phyloP scores from a whole-genome alignment of 805 yeast genomes.

The Teunomyces kruisii region DNA sequence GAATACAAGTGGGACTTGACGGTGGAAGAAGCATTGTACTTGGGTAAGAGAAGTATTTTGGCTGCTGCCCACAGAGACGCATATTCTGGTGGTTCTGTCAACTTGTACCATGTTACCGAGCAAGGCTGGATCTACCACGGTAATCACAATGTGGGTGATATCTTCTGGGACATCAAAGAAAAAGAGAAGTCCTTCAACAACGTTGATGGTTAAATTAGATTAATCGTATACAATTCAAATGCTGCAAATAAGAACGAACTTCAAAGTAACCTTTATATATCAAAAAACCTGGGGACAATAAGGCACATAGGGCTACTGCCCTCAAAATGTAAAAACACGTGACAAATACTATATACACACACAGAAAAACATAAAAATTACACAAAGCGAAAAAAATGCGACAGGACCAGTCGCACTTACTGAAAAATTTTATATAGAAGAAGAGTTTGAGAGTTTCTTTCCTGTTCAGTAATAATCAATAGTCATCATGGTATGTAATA shows the following conservation, averaged over 20 bases:
- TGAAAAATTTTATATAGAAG: conserved; percentile 15
- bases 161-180: conserved; percentile 89
- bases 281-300: not conserved
- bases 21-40: conserved; percentile 89
- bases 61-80: conserved; percentile 99
- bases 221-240: not conserved
- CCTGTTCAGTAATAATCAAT: conserved; percentile 11
- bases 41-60: conserved; percentile 92
- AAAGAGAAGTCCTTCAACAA: conserved; percentile 87
- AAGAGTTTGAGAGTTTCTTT: conserved; percentile 7
- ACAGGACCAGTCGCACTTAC: conserved; percentile 5
- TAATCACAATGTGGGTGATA: conserved; percentile 85
- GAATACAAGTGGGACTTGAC: conserved; percentile 89
- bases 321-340: conserved; percentile 8
- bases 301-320: conserved; percentile 9
- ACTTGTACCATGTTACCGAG: conserved; percentile 90
- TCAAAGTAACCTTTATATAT: not conserved
- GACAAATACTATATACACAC: not conserved
- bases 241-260: not conserved
- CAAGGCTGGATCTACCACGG: conserved; percentile 96
- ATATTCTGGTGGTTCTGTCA: conserved; percentile 94
- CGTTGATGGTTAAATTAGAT: conserved; percentile 47
- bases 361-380: not conserved
- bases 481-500: conserved; percentile 23
- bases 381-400: not conserved